A percentile compares a stretch with the other conserved stretches of the same genome.
These are phyloP conservation scores for Pistacia vera DNA, from an alignment of 345 rosid genomes.

Conservation along the genomic window DNA sequence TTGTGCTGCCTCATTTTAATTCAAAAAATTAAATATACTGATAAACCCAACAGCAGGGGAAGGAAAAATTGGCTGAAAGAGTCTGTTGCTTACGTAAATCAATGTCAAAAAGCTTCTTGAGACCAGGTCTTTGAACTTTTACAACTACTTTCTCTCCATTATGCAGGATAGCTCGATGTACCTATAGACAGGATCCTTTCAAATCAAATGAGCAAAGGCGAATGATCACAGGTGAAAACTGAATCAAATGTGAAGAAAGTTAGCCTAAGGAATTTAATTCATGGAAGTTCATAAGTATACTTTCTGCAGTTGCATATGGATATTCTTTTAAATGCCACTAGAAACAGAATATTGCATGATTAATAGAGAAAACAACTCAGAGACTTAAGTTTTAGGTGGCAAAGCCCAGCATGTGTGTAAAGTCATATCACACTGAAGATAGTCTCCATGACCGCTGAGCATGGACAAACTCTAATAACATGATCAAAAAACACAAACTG, in stretches of 20 bases:
- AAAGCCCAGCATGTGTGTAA: not conserved
- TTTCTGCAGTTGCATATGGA: not conserved
- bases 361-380: not conserved
- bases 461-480: not conserved
- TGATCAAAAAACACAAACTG: not conserved
- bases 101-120: constrained; percentile 88
- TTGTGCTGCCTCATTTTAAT: too few species aligned
- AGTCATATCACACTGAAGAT: not conserved
- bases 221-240: not conserved
- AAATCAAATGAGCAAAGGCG: constrained; percentile 26
- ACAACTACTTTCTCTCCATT: constrained; percentile 89
- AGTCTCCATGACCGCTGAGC: not conserved
- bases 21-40: too few species aligned
- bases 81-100: constrained; percentile 67
- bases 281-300: not conserved
- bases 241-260: not conserved
- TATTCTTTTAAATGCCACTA: not conserved
- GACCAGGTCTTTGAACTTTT: constrained; percentile 97
- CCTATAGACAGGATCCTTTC: constrained; percentile 45
- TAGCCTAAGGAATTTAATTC: not conserved
- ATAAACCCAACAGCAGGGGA: not conserved
- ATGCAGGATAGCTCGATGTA: constrained; percentile 88
- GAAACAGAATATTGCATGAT: not conserved
- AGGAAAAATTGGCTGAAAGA: not conserved
- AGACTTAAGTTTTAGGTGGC: not conserved